phyloP scores from a whole-genome alignment of 768 basidiomycete genomes.

The Cystobasidium onofrii region DNA sequence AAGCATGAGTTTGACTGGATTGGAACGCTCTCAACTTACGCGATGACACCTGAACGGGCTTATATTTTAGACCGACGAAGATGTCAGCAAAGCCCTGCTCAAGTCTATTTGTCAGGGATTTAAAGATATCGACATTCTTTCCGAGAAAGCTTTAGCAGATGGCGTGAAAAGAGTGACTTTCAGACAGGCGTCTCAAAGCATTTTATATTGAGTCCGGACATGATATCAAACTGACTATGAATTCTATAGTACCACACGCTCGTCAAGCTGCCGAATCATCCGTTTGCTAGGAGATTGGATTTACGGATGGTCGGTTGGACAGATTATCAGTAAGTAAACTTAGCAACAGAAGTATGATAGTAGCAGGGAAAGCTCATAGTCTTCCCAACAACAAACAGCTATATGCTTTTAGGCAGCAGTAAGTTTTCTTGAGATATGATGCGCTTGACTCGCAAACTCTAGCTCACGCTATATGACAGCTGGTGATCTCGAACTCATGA shows the following conservation, averaged over 20 bases:
- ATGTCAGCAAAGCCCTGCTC: constrained; percentile 29
- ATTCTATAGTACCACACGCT: constrained; percentile 22
- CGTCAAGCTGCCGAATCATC: constrained; percentile 29
- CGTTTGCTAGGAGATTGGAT: constrained; percentile 35
- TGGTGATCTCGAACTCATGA: constrained; percentile 36
- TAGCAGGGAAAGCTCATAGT: background rate
- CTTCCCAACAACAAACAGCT: background rate
- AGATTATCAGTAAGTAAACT: constrained; percentile 13
- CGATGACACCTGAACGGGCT: no score
- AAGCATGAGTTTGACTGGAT: background rate
- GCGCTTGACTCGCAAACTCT: background rate
- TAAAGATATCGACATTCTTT: constrained; percentile 12
- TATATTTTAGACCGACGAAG: constrained; percentile 30
- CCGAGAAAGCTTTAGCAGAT: constrained; percentile 19
- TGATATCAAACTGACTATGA: no score
- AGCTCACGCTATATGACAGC: background rate
- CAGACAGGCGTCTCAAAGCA: background rate
- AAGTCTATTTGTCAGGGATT: background rate
- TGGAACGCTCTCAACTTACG: background rate
- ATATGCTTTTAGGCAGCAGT: constrained; percentile 5
- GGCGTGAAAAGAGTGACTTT: constrained; percentile 33
- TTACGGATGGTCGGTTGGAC: constrained; percentile 29
- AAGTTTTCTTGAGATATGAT: background rate
- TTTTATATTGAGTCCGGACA: no score
- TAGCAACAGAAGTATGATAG: background rate